Percentiles rank a stretch among this genome's conserved stretches.
Conservation (phyloP, 306 rosid species). For the Prunus salicina region DNA sequence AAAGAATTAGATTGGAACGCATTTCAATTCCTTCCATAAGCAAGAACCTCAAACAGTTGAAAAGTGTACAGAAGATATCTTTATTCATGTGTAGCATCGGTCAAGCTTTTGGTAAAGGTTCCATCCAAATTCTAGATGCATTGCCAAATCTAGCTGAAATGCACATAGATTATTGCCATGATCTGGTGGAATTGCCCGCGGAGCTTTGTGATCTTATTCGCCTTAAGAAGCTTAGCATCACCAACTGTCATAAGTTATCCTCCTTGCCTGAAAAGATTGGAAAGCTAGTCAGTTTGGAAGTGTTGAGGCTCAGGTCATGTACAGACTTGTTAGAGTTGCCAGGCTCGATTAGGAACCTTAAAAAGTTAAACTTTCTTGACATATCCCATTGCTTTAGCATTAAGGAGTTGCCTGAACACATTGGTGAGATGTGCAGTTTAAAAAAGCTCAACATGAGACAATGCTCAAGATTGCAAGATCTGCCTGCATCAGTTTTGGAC, state of each 20-base stretch:
- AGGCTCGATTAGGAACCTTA: slow-evolving; percentile 31
- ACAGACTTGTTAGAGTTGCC: slow-evolving; percentile 44
- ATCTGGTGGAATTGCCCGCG: slow-evolving; percentile 40
- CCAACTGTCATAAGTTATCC: slow-evolving; percentile 52
- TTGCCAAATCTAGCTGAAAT: slow-evolving; percentile 52
- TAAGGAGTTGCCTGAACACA: slow-evolving; percentile 37
- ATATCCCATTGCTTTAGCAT: slow-evolving; percentile 48
- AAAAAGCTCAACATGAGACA: slow-evolving; percentile 33
- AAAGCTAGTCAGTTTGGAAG: slow-evolving; percentile 36
- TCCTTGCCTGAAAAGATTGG: slow-evolving; percentile 45
- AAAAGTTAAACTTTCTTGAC: slow-evolving; percentile 38
- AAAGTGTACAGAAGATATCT: slow-evolving; percentile 46
- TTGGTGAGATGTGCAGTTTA: slow-evolving; percentile 36
- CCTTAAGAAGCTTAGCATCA: slow-evolving; percentile 51
- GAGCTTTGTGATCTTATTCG: slow-evolving; percentile 25
- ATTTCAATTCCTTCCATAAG: slow-evolving; percentile 36
- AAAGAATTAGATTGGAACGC: slow-evolving; percentile 52
- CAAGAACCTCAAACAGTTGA: slow-evolving; percentile 19
- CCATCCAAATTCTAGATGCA: slow-evolving; percentile 20
- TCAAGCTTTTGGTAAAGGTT: slow-evolving; percentile 27
- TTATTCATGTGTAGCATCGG: slow-evolving; percentile 54
- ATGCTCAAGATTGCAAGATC: slow-evolving; percentile 34
- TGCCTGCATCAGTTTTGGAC: slow-evolving; percentile 45
- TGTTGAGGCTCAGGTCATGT: slow-evolving; percentile 50
- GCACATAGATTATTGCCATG: slow-evolving; percentile 49